Conservation (phyloP, 192 early-diverging fungal genomes). For the Podochytrium sp. region DNA sequence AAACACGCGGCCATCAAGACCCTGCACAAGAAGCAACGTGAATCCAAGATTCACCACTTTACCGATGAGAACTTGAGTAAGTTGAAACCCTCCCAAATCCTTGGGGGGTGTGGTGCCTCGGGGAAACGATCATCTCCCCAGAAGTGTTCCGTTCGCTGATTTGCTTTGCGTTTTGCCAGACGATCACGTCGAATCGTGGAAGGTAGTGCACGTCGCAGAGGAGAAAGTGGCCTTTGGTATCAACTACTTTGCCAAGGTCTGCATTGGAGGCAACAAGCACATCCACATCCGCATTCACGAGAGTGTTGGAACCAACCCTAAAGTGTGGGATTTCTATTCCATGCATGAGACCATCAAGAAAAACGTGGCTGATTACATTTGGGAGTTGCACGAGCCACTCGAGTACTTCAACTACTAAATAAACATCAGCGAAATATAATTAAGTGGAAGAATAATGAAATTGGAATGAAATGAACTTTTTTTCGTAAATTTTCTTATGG, state of each 20-base stretch:
- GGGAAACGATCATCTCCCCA: no score
- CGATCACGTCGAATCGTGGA: not conserved
- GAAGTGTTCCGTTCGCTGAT: not conserved
- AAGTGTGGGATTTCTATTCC: not conserved
- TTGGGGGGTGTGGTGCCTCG: no score
- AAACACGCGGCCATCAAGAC: not conserved
- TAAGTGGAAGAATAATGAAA: no score
- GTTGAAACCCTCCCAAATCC: no score
- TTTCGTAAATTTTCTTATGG: no score
- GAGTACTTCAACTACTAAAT: not conserved
- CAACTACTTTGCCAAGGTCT: not conserved
- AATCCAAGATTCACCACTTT: not conserved
- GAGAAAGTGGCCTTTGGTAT: not conserved
- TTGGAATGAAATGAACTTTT: no score
- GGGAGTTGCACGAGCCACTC: not conserved
- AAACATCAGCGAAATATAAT: no score
- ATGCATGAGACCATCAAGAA: slow-evolving; percentile 3
- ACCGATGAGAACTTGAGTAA: not conserved
- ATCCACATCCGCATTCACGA: no score
- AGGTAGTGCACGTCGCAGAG: not conserved
- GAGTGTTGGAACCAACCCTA: no score
- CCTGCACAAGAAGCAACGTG: not conserved
- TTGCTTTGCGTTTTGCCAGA: not conserved
- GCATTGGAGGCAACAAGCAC: not conserved
- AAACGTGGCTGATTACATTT: not conserved